Evolutionary conservation across 2,329 filamentous ascomycete species (phyloP), one percentile per base, ranked within the genome.

Genomic region (Botrytis aclada): DNA sequence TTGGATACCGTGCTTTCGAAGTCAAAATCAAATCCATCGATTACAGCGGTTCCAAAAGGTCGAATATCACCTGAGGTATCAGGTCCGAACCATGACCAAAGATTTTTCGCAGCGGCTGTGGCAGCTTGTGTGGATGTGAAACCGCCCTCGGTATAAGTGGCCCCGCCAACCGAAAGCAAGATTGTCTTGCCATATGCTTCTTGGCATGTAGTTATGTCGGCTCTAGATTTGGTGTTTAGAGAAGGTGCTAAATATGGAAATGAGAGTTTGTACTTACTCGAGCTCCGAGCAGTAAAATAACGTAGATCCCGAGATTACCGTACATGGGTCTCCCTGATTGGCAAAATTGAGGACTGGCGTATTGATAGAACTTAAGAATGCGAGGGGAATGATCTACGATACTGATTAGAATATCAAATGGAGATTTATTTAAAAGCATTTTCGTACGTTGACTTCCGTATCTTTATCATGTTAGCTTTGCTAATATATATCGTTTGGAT

Each of bases 21-120:
- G 80, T 94, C 92, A 75, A 94, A 89, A 81, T 94, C 92, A 80
- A 94, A 93, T 7, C 92, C 92, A 80, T 94, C 91, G 60, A 94
- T 83, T 6, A 88, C 84, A 16, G 89, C 88, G 20, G 83, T 81
- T 71, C 90, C 90, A 79, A 94, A 94, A 1, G 92, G 92, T 14
- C 92, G 88, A 72, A 88, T 84, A 12, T 83, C 83, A 1, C 80
- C 81, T 58, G 81, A 84, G 43, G 81, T 83, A 20, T 81, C 79
- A 7, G 91, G 89, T 3, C 92, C 92, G 80, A 93, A 94, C 75
- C 90, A 91, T 69, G 87, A 84, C 92, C 92, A 94, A 72, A 94
- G 83, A 32, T 86, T 84, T 71, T 90, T 82, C 0, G 92, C 92
- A 3, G 87, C 87, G 1, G 83, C 79, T 32, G 84, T 80, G 9